These are phyloP conservation scores for Scutellaria galericulata DNA, from an alignment of 257 asterid species.

Conservation along the genomic window DNA sequence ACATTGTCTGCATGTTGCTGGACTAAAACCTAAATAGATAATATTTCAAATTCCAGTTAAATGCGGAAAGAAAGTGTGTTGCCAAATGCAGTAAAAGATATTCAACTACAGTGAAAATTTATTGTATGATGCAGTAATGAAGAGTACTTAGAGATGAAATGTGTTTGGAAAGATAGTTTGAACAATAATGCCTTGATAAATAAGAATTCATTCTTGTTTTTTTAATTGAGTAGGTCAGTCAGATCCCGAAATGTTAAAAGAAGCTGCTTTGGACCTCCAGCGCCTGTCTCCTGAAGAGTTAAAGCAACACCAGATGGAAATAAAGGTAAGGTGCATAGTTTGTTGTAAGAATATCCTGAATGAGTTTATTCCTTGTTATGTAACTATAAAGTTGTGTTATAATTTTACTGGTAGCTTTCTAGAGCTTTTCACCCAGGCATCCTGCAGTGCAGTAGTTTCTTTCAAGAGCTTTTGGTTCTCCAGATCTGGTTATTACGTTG, in stretches of 20 bases:
- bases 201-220: neutral
- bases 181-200: constrained; percentile 17
- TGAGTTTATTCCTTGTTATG: constrained; percentile 7
- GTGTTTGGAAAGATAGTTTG: constrained; percentile 17
- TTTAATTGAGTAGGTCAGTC: constrained; percentile 67
- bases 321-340: constrained; percentile 55
- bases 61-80: neutral
- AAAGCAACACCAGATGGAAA: constrained; percentile 64
- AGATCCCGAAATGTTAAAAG: constrained; percentile 78
- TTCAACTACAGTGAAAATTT: neutral
- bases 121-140: neutral
- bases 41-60: constrained; percentile 6
- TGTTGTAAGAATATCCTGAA: constrained; percentile 16
- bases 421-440: constrained; percentile 3
- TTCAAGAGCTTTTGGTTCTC: constrained; percentile 8
- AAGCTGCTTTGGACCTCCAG: constrained; percentile 56
- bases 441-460: neutral
- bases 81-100: neutral
- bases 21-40: neutral
- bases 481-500: constrained; percentile 5
- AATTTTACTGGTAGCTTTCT: constrained; percentile 5
- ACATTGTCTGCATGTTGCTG: neutral
- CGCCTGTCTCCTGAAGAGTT: constrained; percentile 71
- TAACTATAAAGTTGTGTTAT: neutral
- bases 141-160: constrained; percentile 8